These are phyloP conservation scores for Lachnellula hyalina DNA, from an alignment of 2,329 filamentous ascomycete genomes.

Conservation along the genomic window DNA sequence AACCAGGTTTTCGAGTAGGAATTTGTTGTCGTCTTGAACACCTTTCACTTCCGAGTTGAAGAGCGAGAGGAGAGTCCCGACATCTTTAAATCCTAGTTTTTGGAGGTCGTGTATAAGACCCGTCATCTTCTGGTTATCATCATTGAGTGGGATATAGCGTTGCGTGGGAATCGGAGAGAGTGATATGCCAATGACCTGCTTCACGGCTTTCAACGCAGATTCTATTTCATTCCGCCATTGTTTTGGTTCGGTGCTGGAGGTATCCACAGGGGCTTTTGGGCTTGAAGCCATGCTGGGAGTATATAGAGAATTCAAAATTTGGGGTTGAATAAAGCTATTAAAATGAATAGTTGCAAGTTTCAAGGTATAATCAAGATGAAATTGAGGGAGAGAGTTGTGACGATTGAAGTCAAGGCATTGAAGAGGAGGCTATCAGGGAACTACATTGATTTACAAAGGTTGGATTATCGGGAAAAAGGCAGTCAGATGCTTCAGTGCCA, in stretches of 20 bases:
- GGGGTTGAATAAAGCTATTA: not conserved
- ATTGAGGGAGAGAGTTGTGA: no score
- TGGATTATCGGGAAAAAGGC: no score
- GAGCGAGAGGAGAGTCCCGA: conserved; percentile 57
- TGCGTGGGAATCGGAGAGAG: conserved; percentile 35
- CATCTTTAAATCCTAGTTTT: conserved; percentile 39
- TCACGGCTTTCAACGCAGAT: conserved; percentile 33
- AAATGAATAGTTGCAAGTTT: no score
- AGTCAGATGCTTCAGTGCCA: no score
- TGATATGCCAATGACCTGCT: conserved; percentile 37
- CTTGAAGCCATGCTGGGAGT: not conserved
- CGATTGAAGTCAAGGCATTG: no score
- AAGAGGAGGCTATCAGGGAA: no score
- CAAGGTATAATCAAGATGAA: no score
- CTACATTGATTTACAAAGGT: no score
- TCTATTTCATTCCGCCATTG: conserved; percentile 30
- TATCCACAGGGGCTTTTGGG: conserved; percentile 6
- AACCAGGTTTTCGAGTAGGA: conserved; percentile 70
- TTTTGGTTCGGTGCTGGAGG: conserved; percentile 14
- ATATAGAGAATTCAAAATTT: not conserved
- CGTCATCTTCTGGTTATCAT: conserved; percentile 27
- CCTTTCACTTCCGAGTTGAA: conserved; percentile 59
- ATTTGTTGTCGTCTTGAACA: conserved; percentile 67
- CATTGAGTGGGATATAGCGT: conserved; percentile 32
- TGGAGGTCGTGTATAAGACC: conserved; percentile 39